Percentiles rank a stretch among this genome's conserved stretches.
phyloP scores from a whole-genome alignment of 352 stramenopile genomes.

The Pythium oligandrum region DNA sequence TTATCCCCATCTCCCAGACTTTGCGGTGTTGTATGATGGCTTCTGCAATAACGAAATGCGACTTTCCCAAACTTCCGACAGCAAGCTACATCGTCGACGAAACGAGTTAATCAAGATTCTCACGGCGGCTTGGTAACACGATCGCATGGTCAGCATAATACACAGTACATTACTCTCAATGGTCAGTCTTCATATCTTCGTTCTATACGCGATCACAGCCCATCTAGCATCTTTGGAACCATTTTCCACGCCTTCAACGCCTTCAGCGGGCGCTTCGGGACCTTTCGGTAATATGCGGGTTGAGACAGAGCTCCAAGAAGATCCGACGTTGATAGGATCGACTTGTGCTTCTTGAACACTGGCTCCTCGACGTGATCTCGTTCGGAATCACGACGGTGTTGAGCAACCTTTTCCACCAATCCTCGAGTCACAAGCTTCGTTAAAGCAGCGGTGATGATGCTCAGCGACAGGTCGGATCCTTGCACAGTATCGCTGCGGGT shows the following conservation, averaged over 20 bases:
- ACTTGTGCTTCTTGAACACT: conserved; percentile 9
- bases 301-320: conserved; percentile 22
- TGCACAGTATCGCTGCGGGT: conserved; percentile 9
- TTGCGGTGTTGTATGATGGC: conserved; percentile 5
- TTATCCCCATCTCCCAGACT: conserved; percentile 10
- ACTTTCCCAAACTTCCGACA: not conserved
- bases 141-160: too few relatives aligned
- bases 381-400: conserved; percentile 13
- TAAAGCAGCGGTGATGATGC: conserved; percentile 52
- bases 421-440: conserved; percentile 45
- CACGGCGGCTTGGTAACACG: conserved; percentile 9
- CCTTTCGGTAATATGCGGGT: conserved; percentile 50
- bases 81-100: conserved; percentile 11
- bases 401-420: conserved; percentile 31
- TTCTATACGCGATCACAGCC: too few relatives aligned
- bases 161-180: too few relatives aligned
- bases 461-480: conserved; percentile 27
- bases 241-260: conserved; percentile 71
- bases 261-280: conserved; percentile 63
- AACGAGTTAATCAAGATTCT: conserved; percentile 16
- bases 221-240: conserved; percentile 1
- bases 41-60: conserved; percentile 5
- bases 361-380: conserved; percentile 2
- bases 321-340: conserved; percentile 13
- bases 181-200: too few relatives aligned